Conservation (phyloP, 2,329 filamentous ascomycete species). For the Graphilbum ipis-grandicollis region DNA sequence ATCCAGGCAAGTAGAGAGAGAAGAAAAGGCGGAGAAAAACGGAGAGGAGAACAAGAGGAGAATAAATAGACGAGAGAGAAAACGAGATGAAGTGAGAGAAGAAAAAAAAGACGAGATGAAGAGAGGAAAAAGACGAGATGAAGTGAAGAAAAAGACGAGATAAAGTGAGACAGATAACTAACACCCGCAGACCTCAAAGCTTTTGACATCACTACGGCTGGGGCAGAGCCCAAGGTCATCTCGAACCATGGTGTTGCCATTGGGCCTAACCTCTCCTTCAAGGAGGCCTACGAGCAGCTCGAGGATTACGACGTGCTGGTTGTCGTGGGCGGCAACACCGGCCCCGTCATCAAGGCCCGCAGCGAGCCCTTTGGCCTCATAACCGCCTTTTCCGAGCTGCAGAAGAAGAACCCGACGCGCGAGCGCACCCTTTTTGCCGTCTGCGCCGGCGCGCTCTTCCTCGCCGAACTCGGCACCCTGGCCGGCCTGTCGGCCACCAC, state of each 20-base stretch:
- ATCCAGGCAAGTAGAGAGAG: slow-evolving; percentile 25
- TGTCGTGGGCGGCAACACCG: slow-evolving; percentile 53
- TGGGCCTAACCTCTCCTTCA: slow-evolving; percentile 59
- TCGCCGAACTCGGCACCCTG: slow-evolving; percentile 61
- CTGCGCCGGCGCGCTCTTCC: slow-evolving; percentile 63
- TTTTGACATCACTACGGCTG: slow-evolving; percentile 40
- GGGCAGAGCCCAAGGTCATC: slow-evolving; percentile 34
- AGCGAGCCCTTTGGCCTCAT: slow-evolving; percentile 55
- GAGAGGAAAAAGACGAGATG: no score
- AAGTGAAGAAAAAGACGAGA: no score
- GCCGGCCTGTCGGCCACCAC: slow-evolving; percentile 67
- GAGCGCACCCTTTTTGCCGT: slow-evolving; percentile 70
- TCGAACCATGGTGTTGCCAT: slow-evolving; percentile 50
- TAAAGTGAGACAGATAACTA: no score
- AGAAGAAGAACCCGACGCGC: slow-evolving; percentile 60
- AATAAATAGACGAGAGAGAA: no score
- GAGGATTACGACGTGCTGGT: slow-evolving; percentile 67
- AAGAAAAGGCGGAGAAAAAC: no score
- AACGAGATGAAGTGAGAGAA: not conserved
- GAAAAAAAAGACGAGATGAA: not conserved
- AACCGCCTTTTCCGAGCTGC: slow-evolving; percentile 59
- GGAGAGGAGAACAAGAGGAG: not conserved
- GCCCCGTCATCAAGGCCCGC: slow-evolving; percentile 48
- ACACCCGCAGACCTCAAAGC: slow-evolving; percentile 29
- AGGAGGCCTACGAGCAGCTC: slow-evolving; percentile 58